A percentile compares a stretch with the other conserved stretches of the same genome.
Evolutionary conservation across 495 filamentous ascomycete genomes (phyloP).

Genomic region (Acidomyces sp.): DNA sequence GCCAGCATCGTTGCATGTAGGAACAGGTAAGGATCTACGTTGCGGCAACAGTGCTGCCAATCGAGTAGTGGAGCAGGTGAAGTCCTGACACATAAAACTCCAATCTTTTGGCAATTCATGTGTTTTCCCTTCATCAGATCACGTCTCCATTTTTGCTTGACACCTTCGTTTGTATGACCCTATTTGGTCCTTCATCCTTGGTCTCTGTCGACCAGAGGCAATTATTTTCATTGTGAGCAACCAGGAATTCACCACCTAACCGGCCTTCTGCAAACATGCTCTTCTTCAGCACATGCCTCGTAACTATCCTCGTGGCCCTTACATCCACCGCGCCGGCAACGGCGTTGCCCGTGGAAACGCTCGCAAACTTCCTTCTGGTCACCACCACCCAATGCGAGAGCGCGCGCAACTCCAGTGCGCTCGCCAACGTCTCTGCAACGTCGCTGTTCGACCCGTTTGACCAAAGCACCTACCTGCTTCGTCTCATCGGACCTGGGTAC

Average conservation of each 20-base stretch:
- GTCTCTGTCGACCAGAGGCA: too few species aligned
- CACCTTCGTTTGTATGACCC: not conserved
- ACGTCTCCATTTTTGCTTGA: not conserved
- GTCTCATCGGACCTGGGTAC: conserved; percentile 23
- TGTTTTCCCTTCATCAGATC: not conserved
- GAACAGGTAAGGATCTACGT: conserved; percentile 12
- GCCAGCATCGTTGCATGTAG: not conserved
- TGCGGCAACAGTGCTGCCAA: not conserved
- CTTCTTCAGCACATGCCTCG: not conserved
- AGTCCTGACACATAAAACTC: not conserved
- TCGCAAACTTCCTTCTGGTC: conserved; percentile 14
- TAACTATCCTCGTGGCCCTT: conserved; percentile 1
- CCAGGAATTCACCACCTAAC: not conserved
- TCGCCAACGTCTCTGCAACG: conserved; percentile 14
- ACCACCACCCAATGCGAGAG: conserved; percentile 8
- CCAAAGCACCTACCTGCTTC: conserved; percentile 20
- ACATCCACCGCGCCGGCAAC: not conserved
- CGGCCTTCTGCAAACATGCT: not conserved
- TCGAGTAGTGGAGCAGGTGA: not conserved
- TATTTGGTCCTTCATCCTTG: too few species aligned
- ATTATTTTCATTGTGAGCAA: not conserved
- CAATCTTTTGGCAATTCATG: not conserved
- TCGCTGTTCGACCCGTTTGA: conserved; percentile 20
- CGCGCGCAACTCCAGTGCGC: conserved; percentile 5
- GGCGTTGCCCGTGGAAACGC: not conserved